A percentile compares a stretch with the other conserved stretches of the same genome.
phyloP scores from a whole-genome alignment of 2,329 filamentous ascomycete genomes.

The Epichloe amarillans region DNA sequence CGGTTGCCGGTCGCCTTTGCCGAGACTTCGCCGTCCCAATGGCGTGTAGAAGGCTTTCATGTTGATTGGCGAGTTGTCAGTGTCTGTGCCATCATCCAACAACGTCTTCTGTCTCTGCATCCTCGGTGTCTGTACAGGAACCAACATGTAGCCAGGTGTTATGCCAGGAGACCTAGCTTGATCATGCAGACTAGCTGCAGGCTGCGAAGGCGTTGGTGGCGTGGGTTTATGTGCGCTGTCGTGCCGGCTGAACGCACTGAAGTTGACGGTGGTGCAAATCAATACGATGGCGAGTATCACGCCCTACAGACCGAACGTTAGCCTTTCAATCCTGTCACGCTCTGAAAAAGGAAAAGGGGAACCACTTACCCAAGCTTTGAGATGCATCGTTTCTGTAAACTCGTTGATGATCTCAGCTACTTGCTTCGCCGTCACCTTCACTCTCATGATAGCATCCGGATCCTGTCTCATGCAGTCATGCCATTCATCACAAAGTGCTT shows the following conservation, averaged over 20 bases:
- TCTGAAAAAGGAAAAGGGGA: background rate
- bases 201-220: conserved; percentile 5
- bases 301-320: conserved; percentile 20
- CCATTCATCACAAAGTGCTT: conserved; percentile 65
- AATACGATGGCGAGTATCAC: conserved; percentile 38
- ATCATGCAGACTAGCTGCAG: conserved; percentile 8
- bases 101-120: conserved; percentile 29
- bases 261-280: conserved; percentile 36
- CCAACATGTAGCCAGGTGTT: conserved; percentile 34
- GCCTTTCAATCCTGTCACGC: background rate
- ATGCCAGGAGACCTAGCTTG: conserved; percentile 16
- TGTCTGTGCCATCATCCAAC: conserved; percentile 34
- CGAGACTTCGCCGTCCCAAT: conserved; percentile 31
- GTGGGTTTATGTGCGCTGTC: conserved; percentile 1
- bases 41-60: conserved; percentile 33
- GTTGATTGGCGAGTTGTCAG: conserved; percentile 34
- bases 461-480: conserved; percentile 78
- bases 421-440: conserved; percentile 72
- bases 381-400: conserved; percentile 81
- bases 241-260: conserved; percentile 27
- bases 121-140: conserved; percentile 36
- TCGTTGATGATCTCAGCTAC: conserved; percentile 89
- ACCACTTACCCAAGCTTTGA: conserved; percentile 51
- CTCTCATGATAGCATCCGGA: conserved; percentile 60
- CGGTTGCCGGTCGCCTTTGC: conserved; percentile 33